Evolutionary conservation across 768 basidiomycete genomes (phyloP).

Genomic region (Lepiota venenata): DNA sequence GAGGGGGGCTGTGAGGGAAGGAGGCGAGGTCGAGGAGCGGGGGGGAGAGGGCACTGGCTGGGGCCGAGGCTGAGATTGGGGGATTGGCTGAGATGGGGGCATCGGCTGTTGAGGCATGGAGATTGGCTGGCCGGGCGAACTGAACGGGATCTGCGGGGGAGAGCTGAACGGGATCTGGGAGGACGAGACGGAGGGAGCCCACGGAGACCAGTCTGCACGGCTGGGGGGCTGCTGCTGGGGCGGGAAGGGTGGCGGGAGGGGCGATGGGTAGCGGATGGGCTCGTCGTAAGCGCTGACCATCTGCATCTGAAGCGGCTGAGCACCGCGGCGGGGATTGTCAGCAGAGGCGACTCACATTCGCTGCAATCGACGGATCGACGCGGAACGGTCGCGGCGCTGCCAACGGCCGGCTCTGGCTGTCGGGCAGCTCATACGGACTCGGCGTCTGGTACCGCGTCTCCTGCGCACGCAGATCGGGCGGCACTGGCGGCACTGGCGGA

Average conservation of each 20-base stretch:
- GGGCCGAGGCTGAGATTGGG: constrained; percentile 42
- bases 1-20: constrained; percentile 63
- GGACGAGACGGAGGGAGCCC: constrained; percentile 13
- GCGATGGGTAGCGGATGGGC: constrained; percentile 18
- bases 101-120: constrained; percentile 17
- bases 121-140: constrained; percentile 17
- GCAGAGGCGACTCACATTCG: constrained; percentile 48
- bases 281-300: constrained; percentile 65
- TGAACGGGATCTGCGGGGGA: constrained; percentile 20
- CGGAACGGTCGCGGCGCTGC: constrained; percentile 67
- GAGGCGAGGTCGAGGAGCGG: constrained; percentile 43
- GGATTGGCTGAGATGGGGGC: constrained; percentile 32
- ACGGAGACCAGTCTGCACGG: constrained; percentile 18
- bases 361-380: constrained; percentile 55
- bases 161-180: neutral
- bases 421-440: constrained; percentile 22
- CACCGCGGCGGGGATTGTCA: neutral
- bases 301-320: constrained; percentile 25
- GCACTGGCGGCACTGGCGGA: constrained; percentile 50
- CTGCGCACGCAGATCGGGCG: constrained; percentile 31
- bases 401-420: constrained; percentile 37
- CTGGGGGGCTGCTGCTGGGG: constrained; percentile 13
- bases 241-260: constrained; percentile 8
- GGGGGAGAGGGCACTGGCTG: constrained; percentile 39
- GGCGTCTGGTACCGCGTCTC: constrained; percentile 23